Conservation (phyloP, 2,329 filamentous ascomycete species). For the Aureobasidium melanogenum region DNA sequence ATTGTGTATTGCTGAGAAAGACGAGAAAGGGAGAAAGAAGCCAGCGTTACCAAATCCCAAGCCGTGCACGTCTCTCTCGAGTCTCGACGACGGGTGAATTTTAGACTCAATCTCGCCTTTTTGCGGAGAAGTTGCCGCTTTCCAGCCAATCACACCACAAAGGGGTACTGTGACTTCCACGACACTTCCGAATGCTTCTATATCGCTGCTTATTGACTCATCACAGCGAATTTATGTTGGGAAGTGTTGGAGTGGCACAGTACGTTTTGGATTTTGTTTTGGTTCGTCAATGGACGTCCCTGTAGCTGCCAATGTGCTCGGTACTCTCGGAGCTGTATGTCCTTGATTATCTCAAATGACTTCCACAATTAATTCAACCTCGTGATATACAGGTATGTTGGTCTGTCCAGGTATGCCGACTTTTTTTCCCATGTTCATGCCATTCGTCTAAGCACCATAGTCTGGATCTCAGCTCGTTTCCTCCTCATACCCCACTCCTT, state of each 20-base stretch:
- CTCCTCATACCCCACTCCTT: background rate
- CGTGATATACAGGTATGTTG: constrained; percentile 42
- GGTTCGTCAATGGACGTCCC: constrained; percentile 42
- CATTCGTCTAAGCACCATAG: too few species aligned
- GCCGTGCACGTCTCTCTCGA: background rate
- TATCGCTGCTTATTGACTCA: background rate
- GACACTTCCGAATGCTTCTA: background rate
- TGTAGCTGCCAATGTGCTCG: constrained; percentile 49
- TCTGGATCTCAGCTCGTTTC: background rate
- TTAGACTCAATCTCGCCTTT: background rate
- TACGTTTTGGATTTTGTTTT: too few species aligned
- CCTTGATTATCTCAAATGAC: background rate
- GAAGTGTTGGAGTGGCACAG: background rate
- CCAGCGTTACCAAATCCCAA: constrained; percentile 3
- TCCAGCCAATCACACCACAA: background rate
- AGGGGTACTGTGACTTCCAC: background rate
- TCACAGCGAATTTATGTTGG: background rate
- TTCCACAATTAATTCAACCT: background rate
- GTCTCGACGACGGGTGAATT: constrained; percentile 6
- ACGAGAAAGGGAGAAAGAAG: constrained; percentile 2
- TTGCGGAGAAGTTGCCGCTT: background rate
- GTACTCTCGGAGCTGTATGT: constrained; percentile 45
- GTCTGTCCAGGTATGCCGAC: constrained; percentile 51
- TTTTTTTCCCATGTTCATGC: too few species aligned
- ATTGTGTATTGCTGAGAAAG: background rate